phyloP scores from a whole-genome alignment of 1,284 basidiomycete species.

The Rhizopogon parksii region DNA sequence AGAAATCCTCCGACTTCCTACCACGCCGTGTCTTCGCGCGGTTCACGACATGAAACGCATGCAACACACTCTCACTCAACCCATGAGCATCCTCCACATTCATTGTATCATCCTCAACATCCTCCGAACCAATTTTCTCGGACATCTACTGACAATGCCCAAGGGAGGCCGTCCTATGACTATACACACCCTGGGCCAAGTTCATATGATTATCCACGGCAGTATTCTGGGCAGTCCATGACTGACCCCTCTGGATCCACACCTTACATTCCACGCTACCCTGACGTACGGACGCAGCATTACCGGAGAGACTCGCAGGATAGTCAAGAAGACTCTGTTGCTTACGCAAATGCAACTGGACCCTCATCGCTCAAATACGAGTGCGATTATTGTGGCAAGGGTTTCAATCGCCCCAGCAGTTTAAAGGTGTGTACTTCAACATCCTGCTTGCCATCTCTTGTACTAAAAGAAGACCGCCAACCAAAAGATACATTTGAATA shows the following conservation, averaged over 20 bases:
- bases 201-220: slow-evolving; percentile 18
- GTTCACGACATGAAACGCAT: slow-evolving; percentile 22
- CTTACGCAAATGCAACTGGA: slow-evolving; percentile 17
- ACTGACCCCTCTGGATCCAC: slow-evolving; percentile 4
- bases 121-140: slow-evolving; percentile 20
- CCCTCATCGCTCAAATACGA: slow-evolving; percentile 53
- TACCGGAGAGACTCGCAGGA: slow-evolving; percentile 18
- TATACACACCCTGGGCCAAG: slow-evolving; percentile 22
- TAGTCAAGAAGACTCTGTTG: slow-evolving; percentile 10
- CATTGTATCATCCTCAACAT: slow-evolving; percentile 19
- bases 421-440: slow-evolving; percentile 49
- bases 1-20: slow-evolving; percentile 14
- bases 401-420: slow-evolving; percentile 76
- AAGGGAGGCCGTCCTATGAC: slow-evolving; percentile 24
- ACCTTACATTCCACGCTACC: slow-evolving; percentile 6
- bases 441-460: slow-evolving; percentile 4
- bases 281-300: slow-evolving; percentile 14
- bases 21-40: slow-evolving; percentile 18
- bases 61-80: slow-evolving; percentile 12
- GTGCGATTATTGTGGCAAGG: slow-evolving; percentile 71
- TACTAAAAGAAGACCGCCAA: slow-evolving; percentile 10
- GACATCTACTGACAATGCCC: slow-evolving; percentile 25
- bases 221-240: slow-evolving; percentile 17
- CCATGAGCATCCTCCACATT: slow-evolving; percentile 19
- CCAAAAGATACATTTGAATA: slow-evolving; percentile 72